Evolutionary conservation across 2,329 filamentous ascomycete genomes (phyloP), one percentile per base, ranked within the genome.

Genomic region (Sordariomycetes sp.): DNA sequence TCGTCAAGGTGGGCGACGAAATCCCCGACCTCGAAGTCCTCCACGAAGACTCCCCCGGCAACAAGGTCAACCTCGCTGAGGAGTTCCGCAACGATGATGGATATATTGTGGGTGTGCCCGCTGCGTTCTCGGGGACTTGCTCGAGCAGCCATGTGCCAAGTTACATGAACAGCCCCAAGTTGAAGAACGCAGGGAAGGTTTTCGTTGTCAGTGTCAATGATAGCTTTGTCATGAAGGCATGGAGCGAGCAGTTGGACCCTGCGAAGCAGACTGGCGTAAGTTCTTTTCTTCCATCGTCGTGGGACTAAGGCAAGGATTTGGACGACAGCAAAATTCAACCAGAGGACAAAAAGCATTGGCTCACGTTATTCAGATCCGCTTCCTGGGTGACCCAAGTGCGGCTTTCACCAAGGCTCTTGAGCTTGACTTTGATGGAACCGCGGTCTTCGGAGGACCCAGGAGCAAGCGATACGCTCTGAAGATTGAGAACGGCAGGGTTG

Each of bases 131-230:
- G 2, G 62, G 63, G 18, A 66, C 64, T 19, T 75, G 70, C 63
- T 76, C 72, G 30, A 61, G 64, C 50, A 64, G 57, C 42, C 90
- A 96, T 55, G 70, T 96, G 30, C 90, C 90, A 1, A 83, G 84
- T 36, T 96, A 87, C 63, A 82, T 95, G 58, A 79, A 77, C 52
- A 82, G 86, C 54, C 71, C 80, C 36, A 77, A 80, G 55, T 70
- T 93, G 47, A 84, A 84, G 63, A 69, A 80, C 40, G 86, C 84
- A 20, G 88, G 87, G 32, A 70, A 82, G 50, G 84, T 94, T 30
- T 94, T 93, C 51, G 86, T 96, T 26, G 78, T 96, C 37, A 79
- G 84, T 12, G 88, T 95, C 54, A 96, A 96, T 55, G 90, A 96
- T 56, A 76, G 87, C 15, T 95, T 95, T 56, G 88, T 94, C 30